Conservation (phyloP, 345 rosid genomes). For the Murraya koenigii region DNA sequence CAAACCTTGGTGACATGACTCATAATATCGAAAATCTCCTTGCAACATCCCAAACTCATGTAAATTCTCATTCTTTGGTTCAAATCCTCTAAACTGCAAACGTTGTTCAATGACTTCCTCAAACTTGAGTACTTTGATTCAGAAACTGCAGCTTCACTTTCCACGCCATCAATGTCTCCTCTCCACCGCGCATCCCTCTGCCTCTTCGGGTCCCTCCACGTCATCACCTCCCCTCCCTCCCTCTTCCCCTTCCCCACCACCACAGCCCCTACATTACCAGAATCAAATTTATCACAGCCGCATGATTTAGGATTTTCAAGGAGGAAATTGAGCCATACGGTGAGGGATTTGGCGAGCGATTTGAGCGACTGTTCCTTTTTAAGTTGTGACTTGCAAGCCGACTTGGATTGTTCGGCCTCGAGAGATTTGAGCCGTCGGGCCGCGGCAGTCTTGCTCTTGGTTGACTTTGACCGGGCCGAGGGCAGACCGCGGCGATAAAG, state of each 20-base stretch:
- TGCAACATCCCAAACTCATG: slow-evolving; percentile 61
- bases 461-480: slow-evolving; percentile 30
- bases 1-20: slow-evolving; percentile 65
- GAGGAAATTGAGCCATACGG: slow-evolving; percentile 86
- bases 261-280: neutral
- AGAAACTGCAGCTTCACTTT: slow-evolving; percentile 26
- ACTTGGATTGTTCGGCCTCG: slow-evolving; percentile 68
- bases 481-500: slow-evolving; percentile 26
- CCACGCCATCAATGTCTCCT: slow-evolving; percentile 27
- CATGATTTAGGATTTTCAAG: slow-evolving; percentile 64
- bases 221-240: slow-evolving; percentile 43
- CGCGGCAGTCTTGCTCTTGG: slow-evolving; percentile 25
- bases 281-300: slow-evolving; percentile 44
- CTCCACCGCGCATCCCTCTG: slow-evolving; percentile 50
- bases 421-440: slow-evolving; percentile 59
- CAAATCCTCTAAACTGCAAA: slow-evolving; percentile 93
- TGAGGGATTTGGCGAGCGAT: slow-evolving; percentile 68
- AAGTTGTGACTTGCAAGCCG: slow-evolving; percentile 65
- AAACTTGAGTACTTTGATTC: slow-evolving; percentile 38
- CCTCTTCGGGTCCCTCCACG: slow-evolving; percentile 69
- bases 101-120: slow-evolving; percentile 58
- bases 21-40: slow-evolving; percentile 68
- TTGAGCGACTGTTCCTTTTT: slow-evolving; percentile 60
- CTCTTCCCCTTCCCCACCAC: slow-evolving; percentile 46
- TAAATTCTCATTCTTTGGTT: slow-evolving; percentile 60